A percentile compares a stretch with the other conserved stretches of the same genome.
Evolutionary conservation across 805 yeast genomes (phyloP).

Genomic region (Metschnikowia corniflorae): DNA sequence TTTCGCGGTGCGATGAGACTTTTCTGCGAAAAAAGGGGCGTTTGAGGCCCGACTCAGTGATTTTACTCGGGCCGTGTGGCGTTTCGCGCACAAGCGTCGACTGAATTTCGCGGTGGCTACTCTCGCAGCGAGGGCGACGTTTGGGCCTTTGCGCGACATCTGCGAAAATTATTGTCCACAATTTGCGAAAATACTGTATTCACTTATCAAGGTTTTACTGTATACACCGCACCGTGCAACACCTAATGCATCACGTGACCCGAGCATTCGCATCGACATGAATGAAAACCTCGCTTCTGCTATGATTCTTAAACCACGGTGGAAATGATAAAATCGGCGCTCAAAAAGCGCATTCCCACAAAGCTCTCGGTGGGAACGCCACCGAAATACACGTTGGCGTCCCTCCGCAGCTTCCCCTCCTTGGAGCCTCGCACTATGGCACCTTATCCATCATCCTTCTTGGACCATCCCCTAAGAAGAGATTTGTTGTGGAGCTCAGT

Average conservation of each 20-base stretch:
- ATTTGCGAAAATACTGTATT: too few relatives aligned
- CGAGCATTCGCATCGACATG: neutral
- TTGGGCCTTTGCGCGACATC: too few relatives aligned
- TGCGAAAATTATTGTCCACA: too few relatives aligned
- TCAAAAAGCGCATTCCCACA: slow-evolving; percentile 8
- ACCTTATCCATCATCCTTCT: slow-evolving; percentile 69
- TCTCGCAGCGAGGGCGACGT: too few relatives aligned
- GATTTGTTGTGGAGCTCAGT: slow-evolving; percentile 95
- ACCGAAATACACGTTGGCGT: slow-evolving; percentile 69
- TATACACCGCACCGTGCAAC: too few relatives aligned
- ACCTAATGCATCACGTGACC: slow-evolving; percentile 5
- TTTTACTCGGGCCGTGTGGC: too few relatives aligned
- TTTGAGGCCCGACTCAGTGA: too few relatives aligned
- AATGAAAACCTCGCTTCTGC: slow-evolving; percentile 2
- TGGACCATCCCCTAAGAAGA: slow-evolving; percentile 77
- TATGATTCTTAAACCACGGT: neutral
- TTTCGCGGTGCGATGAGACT: too few relatives aligned
- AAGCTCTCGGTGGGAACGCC: slow-evolving; percentile 35
- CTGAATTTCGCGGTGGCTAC: too few relatives aligned
- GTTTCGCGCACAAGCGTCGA: too few relatives aligned
- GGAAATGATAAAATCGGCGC: slow-evolving; percentile 3
- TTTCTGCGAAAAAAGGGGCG: too few relatives aligned
- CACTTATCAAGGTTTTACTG: too few relatives aligned
- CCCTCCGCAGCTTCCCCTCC: slow-evolving; percentile 83
- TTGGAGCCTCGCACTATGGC: slow-evolving; percentile 77